A percentile compares a stretch with the other conserved stretches of the same genome.
Conservation (phyloP, 495 filamentous ascomycete genomes). For the Neurospora cerealis region DNA sequence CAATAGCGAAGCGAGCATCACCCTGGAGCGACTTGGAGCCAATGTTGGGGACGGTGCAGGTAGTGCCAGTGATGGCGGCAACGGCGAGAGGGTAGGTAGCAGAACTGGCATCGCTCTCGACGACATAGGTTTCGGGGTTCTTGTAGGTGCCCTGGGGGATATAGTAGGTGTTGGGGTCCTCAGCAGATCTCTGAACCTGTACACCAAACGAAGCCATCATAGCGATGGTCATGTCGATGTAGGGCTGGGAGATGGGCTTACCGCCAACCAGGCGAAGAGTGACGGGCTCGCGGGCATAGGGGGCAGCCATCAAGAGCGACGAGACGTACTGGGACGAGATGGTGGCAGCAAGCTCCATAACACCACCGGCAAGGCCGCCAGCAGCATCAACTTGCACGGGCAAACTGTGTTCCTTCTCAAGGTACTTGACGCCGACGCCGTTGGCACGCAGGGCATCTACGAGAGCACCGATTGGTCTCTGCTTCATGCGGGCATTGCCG, state of each 20-base stretch:
- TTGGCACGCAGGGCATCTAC: constrained; percentile 84
- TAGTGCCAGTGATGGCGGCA: constrained; percentile 89
- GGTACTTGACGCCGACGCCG: constrained; percentile 71
- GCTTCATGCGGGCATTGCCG: constrained; percentile 94
- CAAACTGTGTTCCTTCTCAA: constrained; percentile 70
- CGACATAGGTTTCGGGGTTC: constrained; percentile 77
- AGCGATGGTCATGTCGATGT: constrained; percentile 96
- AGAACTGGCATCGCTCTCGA: constrained; percentile 96
- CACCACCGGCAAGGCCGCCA: constrained; percentile 80
- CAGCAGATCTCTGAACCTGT: constrained; percentile 46
- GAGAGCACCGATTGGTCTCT: constrained; percentile 85
- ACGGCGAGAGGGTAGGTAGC: constrained; percentile 95
- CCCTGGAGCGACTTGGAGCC: constrained; percentile 86
- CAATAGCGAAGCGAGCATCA: constrained; percentile 88
- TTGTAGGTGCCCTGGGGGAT: constrained; percentile 79
- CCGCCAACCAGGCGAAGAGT: constrained; percentile 83
- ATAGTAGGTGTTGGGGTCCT: constrained; percentile 82
- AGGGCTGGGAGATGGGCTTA: constrained; percentile 91
- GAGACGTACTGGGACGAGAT: constrained; percentile 97
- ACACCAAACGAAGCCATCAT: constrained; percentile 97
- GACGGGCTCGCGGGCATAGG: constrained; percentile 88
- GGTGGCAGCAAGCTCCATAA: constrained; percentile 85
- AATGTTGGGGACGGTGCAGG: constrained; percentile 93
- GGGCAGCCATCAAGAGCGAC: constrained; percentile 91
- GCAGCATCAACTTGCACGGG: constrained; percentile 75